Base-by-base conservation (phyloP, 108 stramenopile genomes). In the Skeletonema tropicum region DNA sequence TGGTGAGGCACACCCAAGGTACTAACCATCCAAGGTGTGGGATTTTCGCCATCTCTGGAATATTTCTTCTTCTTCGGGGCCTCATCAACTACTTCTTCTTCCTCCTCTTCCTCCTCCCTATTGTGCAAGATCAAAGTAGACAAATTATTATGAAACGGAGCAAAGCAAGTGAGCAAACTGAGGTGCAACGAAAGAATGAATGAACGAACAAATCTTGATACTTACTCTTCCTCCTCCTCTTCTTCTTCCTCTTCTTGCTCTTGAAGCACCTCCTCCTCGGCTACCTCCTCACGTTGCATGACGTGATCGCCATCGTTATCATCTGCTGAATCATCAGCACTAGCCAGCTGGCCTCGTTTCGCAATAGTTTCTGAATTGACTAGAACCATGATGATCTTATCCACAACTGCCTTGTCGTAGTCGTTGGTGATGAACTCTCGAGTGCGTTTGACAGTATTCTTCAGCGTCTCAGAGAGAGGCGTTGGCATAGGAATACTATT, bases 251-350 rank as follows among this genome's bases (percentile, higher is more conserved):
- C 88, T 70, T 93, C 98, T 83, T 97, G 95, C 74, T 99, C 99
- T 70, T 98, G 97, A 25, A 97, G 84, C 6, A 97, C 96, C 76
- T 98, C 98, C 83, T 98, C 96, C 74, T 97, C 97, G n/a, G 94
- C 89, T 10, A 95, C 94, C 83, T 97, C 97, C 75, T 98, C 98
- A 21, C 93, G 89, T 42, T 96, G 93, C 60, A 98, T 80, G 13
- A 87, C 70, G 33, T 87, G 83, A 57, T 97, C 97, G 64, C 92
- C 94, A 60, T 96, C 88, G 21, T 90, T 91, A 70, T 92, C 97
- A 49, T 94, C 92, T 30, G 88, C 92, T 11, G 83, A 86, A 65
- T 94, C 96, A 17, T 82, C 88, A 33, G 83, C 23, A 55, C 85
- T 81, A 6, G 82, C 68, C 33, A 77, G 63, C 32, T 83, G 91